Evolutionary conservation across 2,329 filamentous ascomycete genomes (phyloP).

Genomic region (Sclerotinia sclerotiorum): DNA sequence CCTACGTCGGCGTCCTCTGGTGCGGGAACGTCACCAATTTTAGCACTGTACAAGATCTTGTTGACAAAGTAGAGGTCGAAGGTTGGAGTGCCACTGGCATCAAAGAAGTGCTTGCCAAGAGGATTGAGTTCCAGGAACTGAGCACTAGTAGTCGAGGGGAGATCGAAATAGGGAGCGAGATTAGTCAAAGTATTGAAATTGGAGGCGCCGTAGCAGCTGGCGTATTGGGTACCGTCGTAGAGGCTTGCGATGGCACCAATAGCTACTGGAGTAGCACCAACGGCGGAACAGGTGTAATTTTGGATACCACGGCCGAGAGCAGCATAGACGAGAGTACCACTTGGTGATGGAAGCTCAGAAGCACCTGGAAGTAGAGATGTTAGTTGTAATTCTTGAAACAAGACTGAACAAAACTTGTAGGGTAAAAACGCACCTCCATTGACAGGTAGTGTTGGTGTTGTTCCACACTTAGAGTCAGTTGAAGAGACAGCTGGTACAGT

Average conservation of each 20-base stretch:
- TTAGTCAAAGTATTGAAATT: slow-evolving; percentile 30
- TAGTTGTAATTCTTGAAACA: not conserved
- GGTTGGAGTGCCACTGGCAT: slow-evolving; percentile 32
- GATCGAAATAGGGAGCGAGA: slow-evolving; percentile 29
- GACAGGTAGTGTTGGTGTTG: slow-evolving; percentile 6
- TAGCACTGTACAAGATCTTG: slow-evolving; percentile 33
- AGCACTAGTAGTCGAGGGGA: slow-evolving; percentile 23
- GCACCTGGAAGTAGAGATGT: slow-evolving; percentile 26
- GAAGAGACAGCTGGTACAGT: not conserved
- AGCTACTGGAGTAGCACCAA: slow-evolving; percentile 27
- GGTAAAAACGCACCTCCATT: slow-evolving; percentile 13
- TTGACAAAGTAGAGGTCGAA: slow-evolving; percentile 34
- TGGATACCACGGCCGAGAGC: slow-evolving; percentile 40
- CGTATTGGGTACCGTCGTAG: slow-evolving; percentile 37
- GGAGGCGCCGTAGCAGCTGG: slow-evolving; percentile 24
- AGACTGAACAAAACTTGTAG: not conserved
- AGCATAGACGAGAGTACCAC: slow-evolving; percentile 35
- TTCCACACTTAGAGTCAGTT: not conserved
- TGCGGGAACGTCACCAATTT: slow-evolving; percentile 32
- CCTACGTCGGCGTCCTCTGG: slow-evolving; percentile 33
- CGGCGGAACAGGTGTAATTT: slow-evolving; percentile 39
- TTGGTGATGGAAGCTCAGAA: slow-evolving; percentile 33
- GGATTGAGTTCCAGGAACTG: slow-evolving; percentile 21
- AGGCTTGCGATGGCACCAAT: slow-evolving; percentile 39
- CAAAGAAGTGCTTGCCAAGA: slow-evolving; percentile 39